These are phyloP conservation scores for Balakata baccata DNA, from an alignment of 345 rosid species.

Conservation along the genomic window DNA sequence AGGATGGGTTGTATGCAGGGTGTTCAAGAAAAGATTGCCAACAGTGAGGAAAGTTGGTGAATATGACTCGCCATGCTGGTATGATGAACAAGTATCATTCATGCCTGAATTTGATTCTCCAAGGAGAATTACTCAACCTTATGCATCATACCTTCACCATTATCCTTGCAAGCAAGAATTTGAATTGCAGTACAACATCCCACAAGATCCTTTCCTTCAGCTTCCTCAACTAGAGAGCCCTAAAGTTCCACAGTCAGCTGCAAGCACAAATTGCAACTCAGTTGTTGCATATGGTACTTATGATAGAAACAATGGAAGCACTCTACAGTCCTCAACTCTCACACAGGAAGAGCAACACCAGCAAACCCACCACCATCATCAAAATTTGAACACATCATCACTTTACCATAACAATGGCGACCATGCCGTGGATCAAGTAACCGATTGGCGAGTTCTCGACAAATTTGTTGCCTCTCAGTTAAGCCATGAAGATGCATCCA, in stretches of 20 bases:
- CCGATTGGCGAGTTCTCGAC: conserved; percentile 94
- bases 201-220: conserved; percentile 60
- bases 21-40: conserved; percentile 80
- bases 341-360: conserved; percentile 49
- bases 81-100: conserved; percentile 76
- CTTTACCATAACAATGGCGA: conserved; percentile 35
- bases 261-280: conserved; percentile 45
- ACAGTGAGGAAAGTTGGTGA: conserved; percentile 52
- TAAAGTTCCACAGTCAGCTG: conserved; percentile 49
- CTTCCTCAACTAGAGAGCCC: conserved; percentile 86
- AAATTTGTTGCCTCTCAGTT: conserved; percentile 96
- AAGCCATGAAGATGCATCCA: conserved; percentile 65
- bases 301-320: conserved; percentile 47
- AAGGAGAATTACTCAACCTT: conserved; percentile 46
- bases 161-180: conserved; percentile 83
- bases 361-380: conserved; percentile 49
- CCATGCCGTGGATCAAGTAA: conserved; percentile 71
- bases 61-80: conserved; percentile 70
- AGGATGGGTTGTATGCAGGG: conserved; percentile 98
- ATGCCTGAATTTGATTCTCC: conserved; percentile 67
- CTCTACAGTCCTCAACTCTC: conserved; percentile 55
- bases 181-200: conserved; percentile 52
- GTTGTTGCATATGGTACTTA: conserved; percentile 35
- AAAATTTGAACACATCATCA: conserved; percentile 40
- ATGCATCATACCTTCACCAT: conserved; percentile 44